A percentile compares a stretch with the other conserved stretches of the same genome.
Evolutionary conservation across 257 asterid genomes (phyloP).

Genomic region (Mentha longifolia): DNA sequence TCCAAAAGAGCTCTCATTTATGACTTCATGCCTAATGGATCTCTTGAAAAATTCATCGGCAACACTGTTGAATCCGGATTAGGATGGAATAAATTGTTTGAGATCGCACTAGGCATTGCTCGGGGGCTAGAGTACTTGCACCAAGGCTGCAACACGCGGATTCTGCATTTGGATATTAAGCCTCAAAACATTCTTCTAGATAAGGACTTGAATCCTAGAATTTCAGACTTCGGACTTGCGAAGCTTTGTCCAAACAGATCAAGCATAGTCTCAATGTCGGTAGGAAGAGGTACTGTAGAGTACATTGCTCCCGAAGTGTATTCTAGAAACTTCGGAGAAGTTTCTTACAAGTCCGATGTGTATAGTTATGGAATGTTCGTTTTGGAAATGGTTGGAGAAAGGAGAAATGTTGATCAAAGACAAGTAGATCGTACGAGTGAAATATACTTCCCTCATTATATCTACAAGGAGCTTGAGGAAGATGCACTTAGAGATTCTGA

Average conservation of each 20-base stretch:
- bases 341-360: too few relatives aligned
- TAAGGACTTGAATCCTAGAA: slow-evolving; percentile 12
- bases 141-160: slow-evolving; percentile 23
- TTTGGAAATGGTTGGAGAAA: too few relatives aligned
- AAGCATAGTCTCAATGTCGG: slow-evolving; percentile 11
- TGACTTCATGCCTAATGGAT: slow-evolving; percentile 19
- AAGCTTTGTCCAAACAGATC: slow-evolving; percentile 25
- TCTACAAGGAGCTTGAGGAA: slow-evolving; percentile 36
- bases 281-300: background rate
- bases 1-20: slow-evolving; percentile 43
- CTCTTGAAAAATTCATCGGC: slow-evolving; percentile 10
- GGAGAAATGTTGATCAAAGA: too few relatives aligned
- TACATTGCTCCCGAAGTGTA: too few relatives aligned
- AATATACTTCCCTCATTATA: slow-evolving; percentile 37
- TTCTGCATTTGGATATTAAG: slow-evolving; percentile 27
- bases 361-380: too few relatives aligned
- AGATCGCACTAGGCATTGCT: slow-evolving; percentile 20
- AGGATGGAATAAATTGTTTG: slow-evolving; percentile 15
- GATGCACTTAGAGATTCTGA: background rate
- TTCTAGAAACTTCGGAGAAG: too few relatives aligned
- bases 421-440: too few relatives aligned
- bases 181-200: slow-evolving; percentile 11
- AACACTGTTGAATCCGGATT: background rate
- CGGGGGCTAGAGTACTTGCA: slow-evolving; percentile 28
- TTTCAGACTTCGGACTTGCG: slow-evolving; percentile 19